A percentile compares a stretch with the other conserved stretches of the same genome.
phyloP scores from a whole-genome alignment of 1,284 basidiomycete genomes.

The Hemileia vastatrix region DNA sequence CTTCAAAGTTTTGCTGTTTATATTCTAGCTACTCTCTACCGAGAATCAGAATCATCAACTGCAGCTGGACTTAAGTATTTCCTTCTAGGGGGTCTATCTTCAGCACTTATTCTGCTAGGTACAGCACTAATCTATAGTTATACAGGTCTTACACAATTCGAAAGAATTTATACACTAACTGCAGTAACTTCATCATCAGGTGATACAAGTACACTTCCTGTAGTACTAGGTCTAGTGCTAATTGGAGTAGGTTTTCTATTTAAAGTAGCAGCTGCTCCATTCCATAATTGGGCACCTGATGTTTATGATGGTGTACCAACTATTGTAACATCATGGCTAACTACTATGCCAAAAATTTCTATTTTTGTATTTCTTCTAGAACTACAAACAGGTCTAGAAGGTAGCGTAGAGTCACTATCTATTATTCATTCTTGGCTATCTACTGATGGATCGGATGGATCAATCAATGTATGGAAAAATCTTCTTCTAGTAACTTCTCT shows the following conservation, averaged over 20 bases:
- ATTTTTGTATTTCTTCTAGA: conserved; percentile 37
- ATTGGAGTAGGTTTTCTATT: conserved; percentile 39
- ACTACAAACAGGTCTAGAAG: conserved; percentile 35
- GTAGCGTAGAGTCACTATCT: no score
- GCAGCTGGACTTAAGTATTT: conserved; percentile 29
- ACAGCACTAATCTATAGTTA: conserved; percentile 28
- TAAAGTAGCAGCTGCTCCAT: conserved; percentile 41
- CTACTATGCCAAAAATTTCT: conserved; percentile 42
- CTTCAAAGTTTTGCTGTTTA: conserved; percentile 31
- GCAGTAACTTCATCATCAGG: neutral
- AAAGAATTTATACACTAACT: conserved; percentile 27
- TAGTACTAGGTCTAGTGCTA: conserved; percentile 36
- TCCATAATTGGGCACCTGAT: conserved; percentile 44
- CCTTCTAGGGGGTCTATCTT: conserved; percentile 28
- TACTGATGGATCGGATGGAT: no score
- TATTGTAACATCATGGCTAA: conserved; percentile 43
- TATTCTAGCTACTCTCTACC: conserved; percentile 21
- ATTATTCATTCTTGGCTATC: no score
- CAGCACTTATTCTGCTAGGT: conserved; percentile 28
- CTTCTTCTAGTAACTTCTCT: no score
- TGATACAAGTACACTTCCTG: no score
- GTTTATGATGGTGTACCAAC: conserved; percentile 43
- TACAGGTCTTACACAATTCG: conserved; percentile 28
- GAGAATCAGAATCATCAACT: conserved; percentile 29
- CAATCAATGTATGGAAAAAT: no score